Conservation (phyloP, 1,139 yeast species). For the Diutina siamensis region DNA sequence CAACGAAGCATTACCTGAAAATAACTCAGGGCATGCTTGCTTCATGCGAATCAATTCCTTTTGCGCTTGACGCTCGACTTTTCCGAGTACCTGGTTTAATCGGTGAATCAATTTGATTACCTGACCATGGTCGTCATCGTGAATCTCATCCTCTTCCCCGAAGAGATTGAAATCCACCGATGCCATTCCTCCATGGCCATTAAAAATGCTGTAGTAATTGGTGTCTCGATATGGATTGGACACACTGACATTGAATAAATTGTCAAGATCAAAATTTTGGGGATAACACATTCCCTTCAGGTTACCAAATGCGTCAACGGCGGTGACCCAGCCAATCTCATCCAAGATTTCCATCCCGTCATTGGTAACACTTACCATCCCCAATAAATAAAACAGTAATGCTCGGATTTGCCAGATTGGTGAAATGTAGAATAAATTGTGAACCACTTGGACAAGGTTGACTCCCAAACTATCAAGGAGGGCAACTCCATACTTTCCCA, state of each 20-base stretch:
- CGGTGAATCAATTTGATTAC: constrained; percentile 41
- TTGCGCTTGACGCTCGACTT: constrained; percentile 56
- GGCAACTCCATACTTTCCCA: constrained; percentile 55
- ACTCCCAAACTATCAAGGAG: constrained; percentile 43
- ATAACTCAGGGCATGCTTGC: constrained; percentile 39
- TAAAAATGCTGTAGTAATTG: constrained; percentile 19
- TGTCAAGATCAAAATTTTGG: constrained; percentile 9
- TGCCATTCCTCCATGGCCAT: background rate
- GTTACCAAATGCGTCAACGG: constrained; percentile 37
- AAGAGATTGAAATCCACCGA: background rate
- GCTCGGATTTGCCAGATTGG: constrained; percentile 58
- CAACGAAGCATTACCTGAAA: constrained; percentile 40
- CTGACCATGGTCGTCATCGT: constrained; percentile 11
- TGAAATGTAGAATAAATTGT: constrained; percentile 20
- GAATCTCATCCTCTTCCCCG: background rate
- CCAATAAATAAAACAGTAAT: constrained; percentile 67
- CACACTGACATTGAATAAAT: constrained; percentile 16
- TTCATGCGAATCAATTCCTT: constrained; percentile 50
- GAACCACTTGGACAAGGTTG: constrained; percentile 33
- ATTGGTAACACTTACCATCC: constrained; percentile 57
- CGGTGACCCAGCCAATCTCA: constrained; percentile 59
- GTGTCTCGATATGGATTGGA: constrained; percentile 24
- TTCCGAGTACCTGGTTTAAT: constrained; percentile 53
- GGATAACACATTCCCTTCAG: constrained; percentile 47
- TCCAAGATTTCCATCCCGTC: constrained; percentile 85